phyloP scores from a whole-genome alignment of 2,329 filamentous ascomycete species.

The Corinectria fuckeliana region DNA sequence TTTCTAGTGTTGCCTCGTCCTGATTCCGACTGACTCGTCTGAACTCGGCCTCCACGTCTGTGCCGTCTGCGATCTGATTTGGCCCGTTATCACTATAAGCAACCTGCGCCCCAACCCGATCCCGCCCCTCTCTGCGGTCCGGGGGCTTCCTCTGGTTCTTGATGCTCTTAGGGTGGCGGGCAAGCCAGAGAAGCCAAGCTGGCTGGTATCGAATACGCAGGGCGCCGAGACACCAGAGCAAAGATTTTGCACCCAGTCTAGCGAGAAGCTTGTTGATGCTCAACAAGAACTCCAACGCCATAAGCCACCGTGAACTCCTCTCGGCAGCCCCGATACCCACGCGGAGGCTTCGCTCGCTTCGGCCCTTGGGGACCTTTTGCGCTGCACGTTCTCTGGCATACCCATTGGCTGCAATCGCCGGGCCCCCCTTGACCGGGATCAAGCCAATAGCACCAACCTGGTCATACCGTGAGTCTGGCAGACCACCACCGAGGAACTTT shows the following conservation, averaged over 20 bases:
- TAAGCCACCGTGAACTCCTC: constrained; percentile 78
- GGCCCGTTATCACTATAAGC: constrained; percentile 54
- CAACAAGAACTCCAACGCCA: constrained; percentile 76
- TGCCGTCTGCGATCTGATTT: constrained; percentile 65
- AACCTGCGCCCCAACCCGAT: constrained; percentile 8
- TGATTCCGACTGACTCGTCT: constrained; percentile 58
- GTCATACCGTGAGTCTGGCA: constrained; percentile 57
- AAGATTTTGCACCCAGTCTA: constrained; percentile 41
- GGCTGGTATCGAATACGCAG: constrained; percentile 49
- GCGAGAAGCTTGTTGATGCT: constrained; percentile 65
- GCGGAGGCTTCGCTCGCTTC: constrained; percentile 53
- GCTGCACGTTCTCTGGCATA: constrained; percentile 75
- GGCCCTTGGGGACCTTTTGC: constrained; percentile 59
- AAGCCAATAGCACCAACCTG: constrained; percentile 61
- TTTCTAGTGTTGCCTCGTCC: constrained; percentile 72
- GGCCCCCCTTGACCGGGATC: constrained; percentile 59
- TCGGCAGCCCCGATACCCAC: constrained; percentile 82
- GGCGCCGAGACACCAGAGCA: constrained; percentile 63
- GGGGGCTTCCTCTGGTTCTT: constrained; percentile 27
- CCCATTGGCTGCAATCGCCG: constrained; percentile 56
- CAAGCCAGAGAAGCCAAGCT: constrained; percentile 63
- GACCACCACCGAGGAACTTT: constrained; percentile 56
- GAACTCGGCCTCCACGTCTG: constrained; percentile 84
- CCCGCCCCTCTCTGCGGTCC: constrained; percentile 20
- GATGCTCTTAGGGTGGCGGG: constrained; percentile 48